Percentiles rank a stretch among this genome's conserved stretches.
Conservation (phyloP, 139 green algal species). For the Coelastrella sp. region DNA sequence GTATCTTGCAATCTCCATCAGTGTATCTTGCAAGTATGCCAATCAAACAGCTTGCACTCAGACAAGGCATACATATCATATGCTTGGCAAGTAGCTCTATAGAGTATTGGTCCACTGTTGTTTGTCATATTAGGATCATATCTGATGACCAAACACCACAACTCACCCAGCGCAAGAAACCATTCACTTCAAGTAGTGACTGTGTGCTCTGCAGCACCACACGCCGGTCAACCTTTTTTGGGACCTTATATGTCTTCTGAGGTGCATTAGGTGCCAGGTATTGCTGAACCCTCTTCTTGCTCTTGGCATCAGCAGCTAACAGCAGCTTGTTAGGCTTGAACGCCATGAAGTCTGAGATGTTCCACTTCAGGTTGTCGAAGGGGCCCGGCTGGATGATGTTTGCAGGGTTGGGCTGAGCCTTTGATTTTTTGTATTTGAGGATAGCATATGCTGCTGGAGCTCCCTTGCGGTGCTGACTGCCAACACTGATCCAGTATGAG, state of each 20-base stretch:
- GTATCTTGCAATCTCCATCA: too few species aligned
- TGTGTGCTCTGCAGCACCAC: conserved; percentile 55
- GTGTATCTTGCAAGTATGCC: too few species aligned
- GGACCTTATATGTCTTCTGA: conserved; percentile 6
- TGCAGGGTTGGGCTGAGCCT: background rate
- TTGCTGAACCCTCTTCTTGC: conserved; percentile 2
- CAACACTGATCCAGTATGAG: conserved; percentile 69
- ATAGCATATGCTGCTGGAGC: conserved; percentile 58
- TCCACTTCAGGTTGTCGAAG: conserved; percentile 30
- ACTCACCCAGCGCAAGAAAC: conserved; percentile 51
- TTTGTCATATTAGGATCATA: too few species aligned
- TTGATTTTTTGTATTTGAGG: conserved; percentile 54
- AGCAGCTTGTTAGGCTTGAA: conserved; percentile 33
- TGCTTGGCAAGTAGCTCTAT: too few species aligned
- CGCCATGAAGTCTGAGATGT: conserved; percentile 24
- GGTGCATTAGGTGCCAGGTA: background rate
- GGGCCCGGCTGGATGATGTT: background rate
- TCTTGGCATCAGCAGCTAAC: background rate
- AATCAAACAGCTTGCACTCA: too few species aligned
- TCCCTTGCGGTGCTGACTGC: conserved; percentile 53
- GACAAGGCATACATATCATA: too few species aligned
- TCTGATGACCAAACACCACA: too few species aligned
- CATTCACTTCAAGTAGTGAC: conserved; percentile 54
- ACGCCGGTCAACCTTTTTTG: conserved; percentile 38
- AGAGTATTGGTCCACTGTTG: too few species aligned